Evolutionary conservation across 2,329 filamentous ascomycete genomes (phyloP).

Genomic region (Zalaria obscura): DNA sequence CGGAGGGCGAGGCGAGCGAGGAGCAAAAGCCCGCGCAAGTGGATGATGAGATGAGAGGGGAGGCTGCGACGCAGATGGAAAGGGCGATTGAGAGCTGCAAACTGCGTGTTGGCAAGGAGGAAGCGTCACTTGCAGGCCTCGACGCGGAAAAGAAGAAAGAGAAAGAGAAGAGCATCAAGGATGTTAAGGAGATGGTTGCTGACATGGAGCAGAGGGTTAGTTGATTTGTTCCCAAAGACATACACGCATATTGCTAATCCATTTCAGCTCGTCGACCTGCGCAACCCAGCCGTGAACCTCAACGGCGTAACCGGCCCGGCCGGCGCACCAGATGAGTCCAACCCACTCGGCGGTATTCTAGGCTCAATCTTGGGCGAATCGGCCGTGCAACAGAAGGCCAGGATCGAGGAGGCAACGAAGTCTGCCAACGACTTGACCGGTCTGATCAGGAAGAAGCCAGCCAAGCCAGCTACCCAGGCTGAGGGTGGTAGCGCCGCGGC

Average conservation of each 20-base stretch:
- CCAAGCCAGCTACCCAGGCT: slow-evolving; percentile 4
- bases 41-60: slow-evolving; percentile 55
- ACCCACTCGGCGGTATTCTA: slow-evolving; percentile 45
- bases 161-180: slow-evolving; percentile 47
- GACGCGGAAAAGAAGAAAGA: slow-evolving; percentile 51
- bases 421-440: slow-evolving; percentile 58
- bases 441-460: slow-evolving; percentile 50
- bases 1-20: slow-evolving; percentile 28
- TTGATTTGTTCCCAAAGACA: slow-evolving; percentile 7
- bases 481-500: neutral
- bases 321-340: slow-evolving; percentile 31
- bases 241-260: slow-evolving; percentile 7
- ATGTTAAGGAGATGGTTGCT: slow-evolving; percentile 63
- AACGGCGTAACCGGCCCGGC: slow-evolving; percentile 31
- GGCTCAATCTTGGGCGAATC: slow-evolving; percentile 50
- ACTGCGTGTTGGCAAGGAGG: slow-evolving; percentile 55
- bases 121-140: slow-evolving; percentile 43
- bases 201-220: slow-evolving; percentile 66
- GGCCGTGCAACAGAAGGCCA: slow-evolving; percentile 44
- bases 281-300: slow-evolving; percentile 46
- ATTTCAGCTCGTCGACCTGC: slow-evolving; percentile 52
- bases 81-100: slow-evolving; percentile 60
- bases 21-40: slow-evolving; percentile 30
- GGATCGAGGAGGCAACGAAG: slow-evolving; percentile 59
- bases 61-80: slow-evolving; percentile 58